Evolutionary conservation across 805 yeast species (phyloP).

Genomic region (Peterozyma xylosa): DNA sequence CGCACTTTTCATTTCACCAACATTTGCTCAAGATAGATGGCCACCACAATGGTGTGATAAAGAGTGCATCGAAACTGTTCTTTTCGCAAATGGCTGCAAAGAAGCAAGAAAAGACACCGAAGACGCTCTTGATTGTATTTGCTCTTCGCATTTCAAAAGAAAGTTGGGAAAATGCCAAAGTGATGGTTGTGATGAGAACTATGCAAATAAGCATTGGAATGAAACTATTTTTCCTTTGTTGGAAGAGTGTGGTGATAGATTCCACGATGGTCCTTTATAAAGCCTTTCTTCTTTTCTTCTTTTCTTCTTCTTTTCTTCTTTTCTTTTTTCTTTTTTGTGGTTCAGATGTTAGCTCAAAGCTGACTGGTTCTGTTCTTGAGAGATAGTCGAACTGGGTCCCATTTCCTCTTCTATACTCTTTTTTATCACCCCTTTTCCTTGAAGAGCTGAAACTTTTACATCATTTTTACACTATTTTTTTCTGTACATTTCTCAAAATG

Average conservation of each 20-base stretch:
- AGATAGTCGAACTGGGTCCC: too few species aligned
- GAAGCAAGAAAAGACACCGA: slow-evolving; percentile 2
- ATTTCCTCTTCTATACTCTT: too few species aligned
- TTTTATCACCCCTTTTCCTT: too few species aligned
- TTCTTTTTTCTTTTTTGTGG: background rate
- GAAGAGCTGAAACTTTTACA: too few species aligned
- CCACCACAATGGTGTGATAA: slow-evolving; percentile 14
- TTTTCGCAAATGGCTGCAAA: slow-evolving; percentile 13
- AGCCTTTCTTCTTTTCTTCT: background rate
- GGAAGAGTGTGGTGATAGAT: slow-evolving; percentile 9
- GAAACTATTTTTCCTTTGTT: slow-evolving; percentile 7
- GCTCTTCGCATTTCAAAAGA: slow-evolving; percentile 9
- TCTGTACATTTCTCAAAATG: too few species aligned
- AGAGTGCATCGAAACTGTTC: slow-evolving; percentile 12
- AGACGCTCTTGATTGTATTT: slow-evolving; percentile 7
- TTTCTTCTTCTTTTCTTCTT: background rate
- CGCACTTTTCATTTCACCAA: too few species aligned
- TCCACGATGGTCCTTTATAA: slow-evolving; percentile 9
- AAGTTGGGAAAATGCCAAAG: slow-evolving; percentile 8
- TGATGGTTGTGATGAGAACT: slow-evolving; percentile 10
- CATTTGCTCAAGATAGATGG: slow-evolving; percentile 9
- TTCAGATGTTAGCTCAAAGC: too few species aligned
- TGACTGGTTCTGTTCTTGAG: too few species aligned
- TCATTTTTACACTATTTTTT: too few species aligned
- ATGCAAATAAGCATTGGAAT: slow-evolving; percentile 7